Evolutionary conservation across 805 yeast species (phyloP).

Genomic region (Candida tammaniensis): DNA sequence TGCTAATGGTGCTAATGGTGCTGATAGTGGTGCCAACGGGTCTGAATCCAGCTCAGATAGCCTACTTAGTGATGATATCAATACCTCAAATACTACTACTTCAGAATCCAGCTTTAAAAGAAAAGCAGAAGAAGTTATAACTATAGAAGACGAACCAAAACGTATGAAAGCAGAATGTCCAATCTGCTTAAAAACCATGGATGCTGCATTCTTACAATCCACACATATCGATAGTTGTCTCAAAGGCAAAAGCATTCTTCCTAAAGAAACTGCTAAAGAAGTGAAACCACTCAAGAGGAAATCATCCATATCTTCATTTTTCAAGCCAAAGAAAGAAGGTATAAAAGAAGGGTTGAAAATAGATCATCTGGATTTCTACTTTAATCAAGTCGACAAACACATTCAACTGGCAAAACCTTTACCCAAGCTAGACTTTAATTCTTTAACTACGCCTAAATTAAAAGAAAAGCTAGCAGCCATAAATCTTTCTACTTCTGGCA

Average conservation of each 20-base stretch:
- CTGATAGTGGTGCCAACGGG: background rate
- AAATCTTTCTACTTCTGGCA: slow-evolving; percentile 61
- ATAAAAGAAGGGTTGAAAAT: no score
- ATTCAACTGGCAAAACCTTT: slow-evolving; percentile 39
- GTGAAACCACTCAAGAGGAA: slow-evolving; percentile 1
- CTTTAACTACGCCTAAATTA: slow-evolving; percentile 57
- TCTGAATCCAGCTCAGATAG: no score
- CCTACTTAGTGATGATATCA: no score
- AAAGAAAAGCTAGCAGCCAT: slow-evolving; percentile 55
- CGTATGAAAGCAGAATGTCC: slow-evolving; percentile 59
- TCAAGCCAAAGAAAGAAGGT: slow-evolving; percentile 15
- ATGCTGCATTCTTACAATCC: slow-evolving; percentile 53
- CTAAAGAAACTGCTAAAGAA: slow-evolving; percentile 4
- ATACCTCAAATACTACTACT: slow-evolving; percentile 7
- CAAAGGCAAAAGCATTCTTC: slow-evolving; percentile 22
- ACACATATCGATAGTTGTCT: slow-evolving; percentile 65
- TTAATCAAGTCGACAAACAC: slow-evolving; percentile 25
- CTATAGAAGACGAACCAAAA: slow-evolving; percentile 4
- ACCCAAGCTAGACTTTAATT: slow-evolving; percentile 62
- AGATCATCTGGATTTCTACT: slow-evolving; percentile 23
- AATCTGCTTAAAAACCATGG: slow-evolving; percentile 55
- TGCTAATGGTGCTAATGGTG: background rate
- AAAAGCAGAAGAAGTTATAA: slow-evolving; percentile 3
- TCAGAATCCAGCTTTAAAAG: no score
- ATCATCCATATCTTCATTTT: slow-evolving; percentile 27